Evolutionary conservation across 306 rosid genomes (phyloP).

Genomic region (Pueraria montana): DNA sequence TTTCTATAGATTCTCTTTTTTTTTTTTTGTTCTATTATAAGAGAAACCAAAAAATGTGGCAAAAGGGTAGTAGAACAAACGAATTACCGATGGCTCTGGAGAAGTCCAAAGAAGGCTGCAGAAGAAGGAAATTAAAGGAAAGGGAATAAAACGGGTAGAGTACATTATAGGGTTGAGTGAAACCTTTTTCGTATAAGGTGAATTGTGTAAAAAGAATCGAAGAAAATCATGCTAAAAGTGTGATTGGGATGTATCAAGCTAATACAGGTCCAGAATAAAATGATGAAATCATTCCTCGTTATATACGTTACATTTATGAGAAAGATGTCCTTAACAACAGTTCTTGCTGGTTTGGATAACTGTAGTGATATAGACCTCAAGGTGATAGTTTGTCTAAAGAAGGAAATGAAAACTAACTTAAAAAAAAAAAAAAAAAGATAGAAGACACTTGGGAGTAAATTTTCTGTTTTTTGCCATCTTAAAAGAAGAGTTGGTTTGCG

Average conservation of each 20-base stretch:
- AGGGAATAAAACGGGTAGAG: background rate
- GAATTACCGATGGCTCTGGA: background rate
- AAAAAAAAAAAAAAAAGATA: too few species aligned
- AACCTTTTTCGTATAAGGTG: constrained; percentile 25
- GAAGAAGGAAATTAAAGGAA: background rate
- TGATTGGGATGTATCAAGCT: constrained; percentile 32
- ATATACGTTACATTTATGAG: background rate
- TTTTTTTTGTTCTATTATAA: background rate
- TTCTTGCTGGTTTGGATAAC: background rate
- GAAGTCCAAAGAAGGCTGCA: background rate
- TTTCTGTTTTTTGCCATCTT: background rate
- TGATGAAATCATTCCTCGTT: constrained; percentile 7
- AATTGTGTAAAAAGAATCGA: constrained; percentile 25
- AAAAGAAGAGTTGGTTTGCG: background rate
- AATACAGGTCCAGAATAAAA: constrained; percentile 17
- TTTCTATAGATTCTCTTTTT: too few species aligned
- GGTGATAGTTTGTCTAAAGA: background rate
- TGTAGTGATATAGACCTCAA: background rate
- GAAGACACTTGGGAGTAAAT: background rate
- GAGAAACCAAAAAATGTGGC: background rate
- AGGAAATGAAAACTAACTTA: background rate
- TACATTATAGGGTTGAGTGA: constrained; percentile 11
- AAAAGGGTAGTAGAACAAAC: constrained; percentile 4
- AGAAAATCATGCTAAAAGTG: constrained; percentile 16
- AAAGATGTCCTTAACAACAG: background rate